Conservation (phyloP, 257 asterid genomes). For the Solanum ossicruentum region DNA sequence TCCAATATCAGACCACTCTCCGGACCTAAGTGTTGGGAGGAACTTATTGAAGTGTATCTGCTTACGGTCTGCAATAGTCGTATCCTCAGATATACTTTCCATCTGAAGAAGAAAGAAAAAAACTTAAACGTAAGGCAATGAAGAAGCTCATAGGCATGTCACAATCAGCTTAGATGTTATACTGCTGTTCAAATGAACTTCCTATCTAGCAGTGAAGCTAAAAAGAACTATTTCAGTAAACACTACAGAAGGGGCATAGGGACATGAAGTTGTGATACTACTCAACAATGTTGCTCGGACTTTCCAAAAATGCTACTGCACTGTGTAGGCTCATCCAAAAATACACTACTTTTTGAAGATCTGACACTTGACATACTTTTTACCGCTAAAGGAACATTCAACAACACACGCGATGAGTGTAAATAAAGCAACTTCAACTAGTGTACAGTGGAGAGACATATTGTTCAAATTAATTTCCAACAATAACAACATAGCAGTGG, state of each 20-base stretch:
- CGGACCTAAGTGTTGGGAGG: slow-evolving; percentile 59
- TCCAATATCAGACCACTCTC: slow-evolving; percentile 84
- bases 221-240: not conserved
- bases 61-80: slow-evolving; percentile 26
- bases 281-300: not conserved
- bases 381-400: not conserved
- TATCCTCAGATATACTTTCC: slow-evolving; percentile 67
- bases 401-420: not conserved
- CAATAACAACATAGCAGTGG: too few relatives aligned
- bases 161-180: not conserved
- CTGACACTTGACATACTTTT: not conserved
- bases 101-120: slow-evolving; percentile 25
- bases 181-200: not conserved
- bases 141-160: not conserved
- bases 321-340: not conserved
- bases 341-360: not conserved
- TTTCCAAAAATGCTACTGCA: not conserved
- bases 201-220: not conserved
- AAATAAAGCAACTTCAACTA: not conserved
- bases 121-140: not conserved
- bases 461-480: not conserved
- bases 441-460: not conserved
- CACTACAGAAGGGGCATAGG: not conserved
- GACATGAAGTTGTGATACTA: not conserved
- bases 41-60: slow-evolving; percentile 27